Percentiles rank a stretch among this genome's conserved stretches.
Conservation (phyloP, 768 basidiomycete species). For the Trametes elegans region DNA sequence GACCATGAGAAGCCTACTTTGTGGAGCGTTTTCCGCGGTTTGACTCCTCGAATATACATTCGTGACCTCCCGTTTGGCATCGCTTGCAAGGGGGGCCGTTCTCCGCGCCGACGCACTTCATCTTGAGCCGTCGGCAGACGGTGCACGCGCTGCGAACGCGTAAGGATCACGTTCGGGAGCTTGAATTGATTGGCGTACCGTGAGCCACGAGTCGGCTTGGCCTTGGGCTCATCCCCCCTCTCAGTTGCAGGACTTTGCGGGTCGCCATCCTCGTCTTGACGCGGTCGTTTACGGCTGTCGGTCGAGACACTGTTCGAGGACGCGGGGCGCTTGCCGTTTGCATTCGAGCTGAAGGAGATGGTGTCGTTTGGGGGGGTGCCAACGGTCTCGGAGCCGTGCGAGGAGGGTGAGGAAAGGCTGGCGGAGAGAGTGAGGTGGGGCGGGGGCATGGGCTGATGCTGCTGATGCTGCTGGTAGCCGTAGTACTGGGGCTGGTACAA, state of each 20-base stretch:
- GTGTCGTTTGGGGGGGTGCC: slow-evolving; percentile 72
- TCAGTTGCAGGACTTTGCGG: slow-evolving; percentile 52
- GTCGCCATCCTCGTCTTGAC: slow-evolving; percentile 55
- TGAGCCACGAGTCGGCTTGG: slow-evolving; percentile 86
- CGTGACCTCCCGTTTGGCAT: slow-evolving; percentile 73
- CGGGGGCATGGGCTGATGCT: slow-evolving; percentile 46
- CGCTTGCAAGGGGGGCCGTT: slow-evolving; percentile 91
- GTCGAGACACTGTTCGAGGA: slow-evolving; percentile 41
- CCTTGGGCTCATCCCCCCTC: slow-evolving; percentile 59
- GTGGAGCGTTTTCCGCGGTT: slow-evolving; percentile 90
- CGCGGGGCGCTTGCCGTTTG: slow-evolving; percentile 67
- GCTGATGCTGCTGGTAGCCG: slow-evolving; percentile 45
- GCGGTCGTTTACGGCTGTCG: slow-evolving; percentile 47
- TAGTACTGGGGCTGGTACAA: slow-evolving; percentile 41
- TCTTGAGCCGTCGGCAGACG: slow-evolving; percentile 87
- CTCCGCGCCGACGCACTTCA: slow-evolving; percentile 91
- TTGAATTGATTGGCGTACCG: slow-evolving; percentile 45
- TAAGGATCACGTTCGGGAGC: slow-evolving; percentile 16
- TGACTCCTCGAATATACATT: slow-evolving; percentile 96
- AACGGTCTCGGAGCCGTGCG: slow-evolving; percentile 73
- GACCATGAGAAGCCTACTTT: slow-evolving; percentile 50
- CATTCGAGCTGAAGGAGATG: slow-evolving; percentile 41
- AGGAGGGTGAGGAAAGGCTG: slow-evolving; percentile 75
- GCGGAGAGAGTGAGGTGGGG: slow-evolving; percentile 54
- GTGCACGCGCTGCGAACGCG: slow-evolving; percentile 70